Evolutionary conservation across 1,139 yeast genomes (phyloP), one percentile per base, ranked within the genome.

Genomic region (Yamadazyma sp.): DNA sequence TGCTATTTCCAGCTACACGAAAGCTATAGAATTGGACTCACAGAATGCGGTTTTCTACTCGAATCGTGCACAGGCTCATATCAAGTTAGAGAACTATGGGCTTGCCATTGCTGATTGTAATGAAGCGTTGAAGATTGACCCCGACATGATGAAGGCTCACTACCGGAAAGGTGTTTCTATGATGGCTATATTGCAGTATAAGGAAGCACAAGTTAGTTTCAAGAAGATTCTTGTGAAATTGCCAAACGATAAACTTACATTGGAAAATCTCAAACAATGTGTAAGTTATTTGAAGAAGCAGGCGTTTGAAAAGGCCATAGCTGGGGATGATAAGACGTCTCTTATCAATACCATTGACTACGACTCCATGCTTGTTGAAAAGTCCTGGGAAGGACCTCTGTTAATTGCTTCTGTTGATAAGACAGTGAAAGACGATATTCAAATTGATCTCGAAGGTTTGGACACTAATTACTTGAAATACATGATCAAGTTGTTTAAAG

Each of bases 61-160:
- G 22, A 92, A 92, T 63, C 71, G 97, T 46, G 97, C 98, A 0
- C 95, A 88, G 46, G 96, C 88, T 1, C 83, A 89, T 50, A 80
- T 90, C 56, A 86, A 87, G 57, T 62, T 82, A 40, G 98, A 92
- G 57, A 83, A 82, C 52, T 90, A 85, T 59, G 97, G 97, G 2
- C 71, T 79, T 35, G 95, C 97, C 1, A 76, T 90, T 4, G 68
- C 63, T 13, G 97, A 90, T 57, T 84, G 96, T 50, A 76, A 82
- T 28, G 62, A 65, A 34, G 90, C 97, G 1, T 69, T 92, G 35
- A 73, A 70, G 35, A 57, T 83, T 10, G 89, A 92, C 55, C 76
- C 83, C 1, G 58, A 67, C 30, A 86, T 86, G 55, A 65, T 80
- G 35, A 92, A 92, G 61, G 92, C 90, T 1, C 76, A 83, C 53